Evolutionary conservation across 108 stramenopile genomes (phyloP), one percentile per base, ranked within the genome.

Genomic region (Pelagomonas calceolata): DNA sequence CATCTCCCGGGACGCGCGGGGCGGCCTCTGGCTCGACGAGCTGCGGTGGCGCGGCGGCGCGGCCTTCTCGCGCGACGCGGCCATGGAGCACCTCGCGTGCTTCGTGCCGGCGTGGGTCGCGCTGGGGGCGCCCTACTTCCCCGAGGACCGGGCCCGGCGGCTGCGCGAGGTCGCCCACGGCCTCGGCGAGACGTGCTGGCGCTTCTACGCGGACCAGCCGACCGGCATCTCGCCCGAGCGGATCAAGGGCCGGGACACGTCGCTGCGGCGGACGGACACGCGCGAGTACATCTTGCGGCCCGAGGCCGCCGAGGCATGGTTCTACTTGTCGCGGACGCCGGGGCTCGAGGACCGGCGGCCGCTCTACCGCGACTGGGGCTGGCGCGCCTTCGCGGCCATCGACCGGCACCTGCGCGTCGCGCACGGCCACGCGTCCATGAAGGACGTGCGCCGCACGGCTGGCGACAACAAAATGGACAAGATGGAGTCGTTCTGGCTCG

Each of bases 401-500:
- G 82, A 85, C 37, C 39, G 77, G 60, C 72, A 79, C 63, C 79
- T 74, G 45, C 68, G 78, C 18, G 65, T 81, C 29, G 21, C 37
- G 32, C 35, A 79, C 21, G 82, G 82, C 15, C 81, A 82, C 71
- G 69, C 80, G 21, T 60, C 75, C 31, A 51, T 83, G 30, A 14
- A n/a, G 4, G 79, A 83, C 36, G 81, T 81, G 35, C 36, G 34
- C 32, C 7, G 12, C 7, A 37, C 44, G 68, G 69, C 17, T 5
- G 70, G 63, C 35, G 45, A 63, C 30, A 18, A 36, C 16, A 14
- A 43, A 15, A 63, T 44, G 35, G 79, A 85, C 79, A 66, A 77
- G 36, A 84, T 84, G 84, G 84, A 85, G 73, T 78, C 77, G 9
- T 85, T 85, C 70, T 85, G 84, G 66, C 32, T 84, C 32, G 83